Evolutionary conservation across 495 filamentous ascomycete genomes (phyloP).

Genomic region (Hamigera avellanea): DNA sequence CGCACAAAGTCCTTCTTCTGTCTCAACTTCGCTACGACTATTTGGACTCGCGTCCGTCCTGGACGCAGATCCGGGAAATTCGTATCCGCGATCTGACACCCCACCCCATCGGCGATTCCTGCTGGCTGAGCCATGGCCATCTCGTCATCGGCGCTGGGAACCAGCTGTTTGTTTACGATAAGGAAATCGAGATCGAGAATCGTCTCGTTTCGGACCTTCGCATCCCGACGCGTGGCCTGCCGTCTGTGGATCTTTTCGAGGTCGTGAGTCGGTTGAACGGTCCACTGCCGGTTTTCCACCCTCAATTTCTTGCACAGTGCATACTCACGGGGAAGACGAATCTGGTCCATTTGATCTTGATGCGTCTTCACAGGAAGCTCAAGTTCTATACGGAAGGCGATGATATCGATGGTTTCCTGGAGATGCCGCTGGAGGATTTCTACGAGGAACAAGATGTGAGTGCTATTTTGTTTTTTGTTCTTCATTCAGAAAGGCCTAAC

Average conservation of each 20-base stretch:
- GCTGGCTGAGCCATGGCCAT: slow-evolving; percentile 76
- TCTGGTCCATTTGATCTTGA: slow-evolving; percentile 63
- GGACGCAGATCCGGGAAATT: slow-evolving; percentile 76
- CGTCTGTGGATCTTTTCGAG: slow-evolving; percentile 57
- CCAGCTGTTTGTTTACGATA: slow-evolving; percentile 80
- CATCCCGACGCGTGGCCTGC: slow-evolving; percentile 41
- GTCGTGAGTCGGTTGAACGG: slow-evolving; percentile 75
- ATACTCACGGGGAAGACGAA: slow-evolving; percentile 69
- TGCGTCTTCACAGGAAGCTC: slow-evolving; percentile 64
- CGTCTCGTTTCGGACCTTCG: slow-evolving; percentile 53
- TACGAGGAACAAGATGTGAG: slow-evolving; percentile 42
- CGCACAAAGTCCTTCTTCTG: slow-evolving; percentile 71
- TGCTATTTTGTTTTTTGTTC: neutral
- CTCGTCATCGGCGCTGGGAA: slow-evolving; percentile 85
- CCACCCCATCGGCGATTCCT: slow-evolving; percentile 85
- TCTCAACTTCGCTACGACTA: slow-evolving; percentile 93
- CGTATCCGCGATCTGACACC: slow-evolving; percentile 72
- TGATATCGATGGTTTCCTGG: slow-evolving; percentile 66
- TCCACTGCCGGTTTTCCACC: slow-evolving; percentile 84
- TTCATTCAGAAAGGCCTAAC: no score
- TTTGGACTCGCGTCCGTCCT: slow-evolving; percentile 77
- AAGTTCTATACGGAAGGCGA: slow-evolving; percentile 82
- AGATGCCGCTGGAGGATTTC: slow-evolving; percentile 61
- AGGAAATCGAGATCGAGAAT: slow-evolving; percentile 53
- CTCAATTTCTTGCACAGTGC: slow-evolving; percentile 81